These are phyloP conservation scores for Hyphopichia buzzinii DNA, from an alignment of 1,139 yeast genomes.

Conservation along the genomic window DNA sequence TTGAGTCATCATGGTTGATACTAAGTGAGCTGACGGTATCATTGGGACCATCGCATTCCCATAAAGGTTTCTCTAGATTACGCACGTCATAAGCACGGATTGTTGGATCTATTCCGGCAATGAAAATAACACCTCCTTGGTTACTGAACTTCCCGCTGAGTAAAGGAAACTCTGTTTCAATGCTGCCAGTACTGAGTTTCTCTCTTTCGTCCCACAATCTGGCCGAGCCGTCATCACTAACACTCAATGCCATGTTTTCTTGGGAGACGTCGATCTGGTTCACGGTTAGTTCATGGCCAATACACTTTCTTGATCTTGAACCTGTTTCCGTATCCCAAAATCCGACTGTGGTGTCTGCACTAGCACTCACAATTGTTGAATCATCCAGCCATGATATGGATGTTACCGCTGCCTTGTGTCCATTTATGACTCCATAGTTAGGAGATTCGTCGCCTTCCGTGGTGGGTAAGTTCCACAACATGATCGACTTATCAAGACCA, in stretches of 20 bases:
- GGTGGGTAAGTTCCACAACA: conserved; percentile 45
- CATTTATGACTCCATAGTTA: conserved; percentile 39
- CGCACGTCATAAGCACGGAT: conserved; percentile 58
- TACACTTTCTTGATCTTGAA: conserved; percentile 48
- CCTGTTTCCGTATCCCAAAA: conserved; percentile 61
- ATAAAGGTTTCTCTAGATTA: conserved; percentile 35
- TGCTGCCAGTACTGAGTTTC: conserved; percentile 35
- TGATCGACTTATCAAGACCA: conserved; percentile 48
- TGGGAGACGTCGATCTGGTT: conserved; percentile 45
- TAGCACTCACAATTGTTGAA: conserved; percentile 35
- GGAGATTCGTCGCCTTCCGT: conserved; percentile 19
- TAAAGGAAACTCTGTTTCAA: conserved; percentile 55
- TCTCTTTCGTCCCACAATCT: conserved; percentile 65
- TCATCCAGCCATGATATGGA: conserved; percentile 48
- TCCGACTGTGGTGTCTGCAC: conserved; percentile 53
- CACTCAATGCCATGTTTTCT: conserved; percentile 45
- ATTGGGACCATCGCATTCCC: conserved; percentile 46
- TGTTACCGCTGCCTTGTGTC: conserved; percentile 54
- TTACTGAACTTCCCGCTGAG: conserved; percentile 47
- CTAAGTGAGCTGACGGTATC: conserved; percentile 54
- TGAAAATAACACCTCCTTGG: conserved; percentile 44
- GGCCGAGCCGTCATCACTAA: conserved; percentile 64
- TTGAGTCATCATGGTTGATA: conserved; percentile 47
- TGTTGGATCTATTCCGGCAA: conserved; percentile 68
- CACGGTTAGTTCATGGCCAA: conserved; percentile 52